phyloP scores from a whole-genome alignment of 768 basidiomycete species.

The Sporobolomyces phaffii region DNA sequence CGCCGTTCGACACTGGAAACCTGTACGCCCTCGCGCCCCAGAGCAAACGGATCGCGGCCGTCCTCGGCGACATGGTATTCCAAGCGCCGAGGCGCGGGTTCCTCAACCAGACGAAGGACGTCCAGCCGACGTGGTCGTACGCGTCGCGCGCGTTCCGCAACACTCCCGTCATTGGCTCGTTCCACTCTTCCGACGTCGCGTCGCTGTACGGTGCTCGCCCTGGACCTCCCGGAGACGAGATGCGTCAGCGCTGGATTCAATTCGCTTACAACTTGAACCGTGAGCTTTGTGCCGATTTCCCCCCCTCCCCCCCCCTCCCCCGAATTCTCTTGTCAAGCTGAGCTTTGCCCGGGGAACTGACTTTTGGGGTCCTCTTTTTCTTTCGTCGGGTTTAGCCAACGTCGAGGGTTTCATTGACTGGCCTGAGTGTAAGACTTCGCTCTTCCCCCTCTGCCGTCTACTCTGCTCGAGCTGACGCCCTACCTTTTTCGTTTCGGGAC shows the following conservation, averaged over 20 bases:
- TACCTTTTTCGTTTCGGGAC: too few relatives aligned
- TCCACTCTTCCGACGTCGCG: conserved; percentile 12
- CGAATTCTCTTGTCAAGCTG: too few relatives aligned
- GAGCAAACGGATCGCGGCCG: conserved; percentile 36
- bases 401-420: conserved; percentile 2
- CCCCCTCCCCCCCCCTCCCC: too few relatives aligned
- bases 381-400: not conserved
- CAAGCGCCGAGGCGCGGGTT: conserved; percentile 6
- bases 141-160: not conserved
- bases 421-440: not conserved
- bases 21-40: conserved; percentile 27
- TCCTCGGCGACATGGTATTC: conserved; percentile 16
- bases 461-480: not conserved
- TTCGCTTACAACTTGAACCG: conserved; percentile 10
- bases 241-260: conserved; percentile 15
- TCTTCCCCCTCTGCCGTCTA: too few relatives aligned
- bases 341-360: not conserved
- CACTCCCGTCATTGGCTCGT: conserved; percentile 10
- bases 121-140: conserved; percentile 9
- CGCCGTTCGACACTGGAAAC: conserved; percentile 41
- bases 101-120: conserved; percentile 3
- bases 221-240: conserved; percentile 6
- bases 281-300: too few relatives aligned
- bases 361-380: too few relatives aligned
- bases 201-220: not conserved